These are phyloP conservation scores for Tylopilus sp. DNA, from an alignment of 768 basidiomycete species.

Conservation along the genomic window DNA sequence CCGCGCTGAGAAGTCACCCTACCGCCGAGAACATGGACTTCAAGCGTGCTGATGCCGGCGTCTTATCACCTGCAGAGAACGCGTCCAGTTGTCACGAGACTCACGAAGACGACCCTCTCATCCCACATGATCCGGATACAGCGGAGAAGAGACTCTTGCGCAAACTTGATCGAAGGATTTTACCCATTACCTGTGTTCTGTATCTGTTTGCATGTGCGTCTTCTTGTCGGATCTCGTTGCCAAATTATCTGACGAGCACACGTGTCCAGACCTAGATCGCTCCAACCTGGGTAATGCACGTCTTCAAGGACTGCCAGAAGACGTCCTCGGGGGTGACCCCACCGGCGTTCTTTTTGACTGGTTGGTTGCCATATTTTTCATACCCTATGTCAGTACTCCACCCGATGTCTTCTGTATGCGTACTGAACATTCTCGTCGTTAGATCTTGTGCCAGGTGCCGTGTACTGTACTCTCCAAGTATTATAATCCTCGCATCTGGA, in stretches of 20 bases:
- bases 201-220: slow-evolving; percentile 74
- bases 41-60: slow-evolving; percentile 11
- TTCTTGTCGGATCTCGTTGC: not conserved
- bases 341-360: slow-evolving; percentile 72
- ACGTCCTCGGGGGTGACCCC: slow-evolving; percentile 63
- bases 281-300: slow-evolving; percentile 80
- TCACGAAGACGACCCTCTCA: slow-evolving; percentile 20
- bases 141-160: slow-evolving; percentile 55
- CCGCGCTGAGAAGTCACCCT: not conserved
- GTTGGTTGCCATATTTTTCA: slow-evolving; percentile 74
- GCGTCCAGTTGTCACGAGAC: not conserved
- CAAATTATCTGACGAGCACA: not conserved
- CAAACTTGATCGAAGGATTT: slow-evolving; percentile 63
- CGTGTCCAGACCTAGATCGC: slow-evolving; percentile 54
- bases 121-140: slow-evolving; percentile 10
- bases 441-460: slow-evolving; percentile 73
- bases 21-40: slow-evolving; percentile 10
- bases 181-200: slow-evolving; percentile 69
- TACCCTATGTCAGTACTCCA: slow-evolving; percentile 60
- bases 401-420: not conserved
- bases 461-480: slow-evolving; percentile 66
- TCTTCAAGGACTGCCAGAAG: slow-evolving; percentile 63
- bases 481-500: slow-evolving; percentile 66
- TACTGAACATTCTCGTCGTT: slow-evolving; percentile 4
- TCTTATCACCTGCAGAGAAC: slow-evolving; percentile 7